Evolutionary conservation across 2,329 filamentous ascomycete species (phyloP), one percentile per base, ranked within the genome.

Genomic region (Monosporascus sp.): DNA sequence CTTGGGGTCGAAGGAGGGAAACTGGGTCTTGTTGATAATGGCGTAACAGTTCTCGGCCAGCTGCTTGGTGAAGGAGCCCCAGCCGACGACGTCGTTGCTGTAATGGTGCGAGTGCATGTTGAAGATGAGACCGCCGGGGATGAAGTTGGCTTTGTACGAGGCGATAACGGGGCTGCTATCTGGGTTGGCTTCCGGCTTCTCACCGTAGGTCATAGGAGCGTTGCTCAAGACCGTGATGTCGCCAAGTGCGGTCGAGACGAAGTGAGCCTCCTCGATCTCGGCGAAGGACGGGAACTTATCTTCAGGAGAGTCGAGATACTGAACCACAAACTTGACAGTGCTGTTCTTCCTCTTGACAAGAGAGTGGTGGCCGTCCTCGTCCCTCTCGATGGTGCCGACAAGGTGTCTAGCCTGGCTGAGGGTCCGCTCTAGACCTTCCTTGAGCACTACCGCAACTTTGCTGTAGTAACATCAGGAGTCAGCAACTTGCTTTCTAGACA

Each of bases 81-180:
- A 76, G 3, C 71, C 73, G 67, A 73, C 74, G 0, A 74, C 61
- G 55, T 77, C 73, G 53, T 72, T 73, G 43, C 68, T 57, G 48
- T 71, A 77, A 52, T 77, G 74, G 45, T 77, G 75, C 49, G 65
- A 60, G 41, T 76, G 72, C 49, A 71, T 73, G 36, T 68, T 70
- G 50, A 77, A 68, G 8, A 77, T 65, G 1, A 76, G 54, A 0
- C 74, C 74, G 3, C 73, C 73, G 0, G 61, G 66, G 26, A 76
- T 62, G 41, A 77, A 71, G 58, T 71, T 77, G 0, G 69, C 69
- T 51, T 76, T 69, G 59, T 71, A 77, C 0, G 67, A 72, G 0
- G 73, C 63, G 0, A 66, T 59, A 1, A 65, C 53, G 2, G 74
- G 73, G 7, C 57, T 69, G 5, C 52, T 61, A 17, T 69, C 64